Conservation (phyloP, 257 asterid species). For the Cruciata laevipes region DNA sequence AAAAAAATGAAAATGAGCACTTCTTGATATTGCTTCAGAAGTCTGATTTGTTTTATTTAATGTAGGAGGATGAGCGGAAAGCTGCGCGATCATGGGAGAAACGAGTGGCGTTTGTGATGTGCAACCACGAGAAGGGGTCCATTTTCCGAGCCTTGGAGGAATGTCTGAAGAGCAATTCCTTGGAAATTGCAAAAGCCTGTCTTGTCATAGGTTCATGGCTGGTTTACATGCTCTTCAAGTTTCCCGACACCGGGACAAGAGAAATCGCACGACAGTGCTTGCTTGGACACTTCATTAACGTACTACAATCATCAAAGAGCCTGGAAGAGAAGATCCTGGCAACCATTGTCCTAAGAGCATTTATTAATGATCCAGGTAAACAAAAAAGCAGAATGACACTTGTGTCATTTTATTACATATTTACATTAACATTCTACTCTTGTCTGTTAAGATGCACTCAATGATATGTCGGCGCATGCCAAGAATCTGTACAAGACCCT, state of each 20-base stretch:
- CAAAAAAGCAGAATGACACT: not conserved
- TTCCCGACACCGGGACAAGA: constrained; percentile 64
- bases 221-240: constrained; percentile 54
- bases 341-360: constrained; percentile 61
- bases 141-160: constrained; percentile 63
- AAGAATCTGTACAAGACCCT: constrained; percentile 51
- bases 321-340: constrained; percentile 73
- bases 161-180: constrained; percentile 56
- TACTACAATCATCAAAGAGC: constrained; percentile 69
- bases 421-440: constrained; percentile 1
- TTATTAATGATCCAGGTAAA: constrained; percentile 55
- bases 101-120: constrained; percentile 57
- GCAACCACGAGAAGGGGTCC: constrained; percentile 64
- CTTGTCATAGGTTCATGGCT: constrained; percentile 71
- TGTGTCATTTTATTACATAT: too few relatives aligned
- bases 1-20: too few relatives aligned
- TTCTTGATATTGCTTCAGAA: not conserved
- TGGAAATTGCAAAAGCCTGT: constrained; percentile 64
- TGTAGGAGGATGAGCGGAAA: constrained; percentile 62
- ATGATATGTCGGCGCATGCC: constrained; percentile 49
- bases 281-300: constrained; percentile 60
- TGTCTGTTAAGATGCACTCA: constrained; percentile 39
- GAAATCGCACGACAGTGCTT: constrained; percentile 55
- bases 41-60: not conserved
- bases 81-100: constrained; percentile 62